Evolutionary conservation across 768 basidiomycete genomes (phyloP).

Genomic region (Tulasnella sp.): DNA sequence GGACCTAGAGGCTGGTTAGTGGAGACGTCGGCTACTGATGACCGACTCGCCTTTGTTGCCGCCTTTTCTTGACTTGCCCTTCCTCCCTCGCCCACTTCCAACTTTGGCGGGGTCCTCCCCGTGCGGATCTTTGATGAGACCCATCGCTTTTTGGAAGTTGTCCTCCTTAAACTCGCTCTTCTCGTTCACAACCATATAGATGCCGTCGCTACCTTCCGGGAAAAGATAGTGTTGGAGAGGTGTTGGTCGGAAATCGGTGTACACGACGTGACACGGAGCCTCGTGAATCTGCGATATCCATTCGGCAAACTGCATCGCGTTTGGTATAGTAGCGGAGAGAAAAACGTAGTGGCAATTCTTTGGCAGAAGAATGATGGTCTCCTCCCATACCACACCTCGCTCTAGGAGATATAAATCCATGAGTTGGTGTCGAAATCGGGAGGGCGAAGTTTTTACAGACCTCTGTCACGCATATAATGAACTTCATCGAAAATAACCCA

Average conservation of each 20-base stretch:
- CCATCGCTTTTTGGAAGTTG: constrained; percentile 97
- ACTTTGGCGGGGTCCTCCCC: constrained; percentile 92
- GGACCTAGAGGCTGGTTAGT: constrained; percentile 37
- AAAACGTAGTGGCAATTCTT: constrained; percentile 96
- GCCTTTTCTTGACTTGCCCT: constrained; percentile 92
- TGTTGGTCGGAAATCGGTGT: constrained; percentile 97
- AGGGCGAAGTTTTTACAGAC: constrained; percentile 17
- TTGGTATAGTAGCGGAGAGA: constrained; percentile 97
- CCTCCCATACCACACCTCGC: constrained; percentile 99
- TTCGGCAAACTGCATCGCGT: constrained; percentile 98
- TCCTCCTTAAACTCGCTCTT: constrained; percentile 95
- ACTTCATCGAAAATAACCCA: constrained; percentile 99
- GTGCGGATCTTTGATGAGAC: constrained; percentile 66
- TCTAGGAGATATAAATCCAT: constrained; percentile 32
- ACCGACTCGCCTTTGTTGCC: constrained; percentile 67
- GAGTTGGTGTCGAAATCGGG: neutral
- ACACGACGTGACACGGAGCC: constrained; percentile 98
- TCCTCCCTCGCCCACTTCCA: constrained; percentile 69
- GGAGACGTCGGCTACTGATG: neutral
- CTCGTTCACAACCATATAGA: constrained; percentile 97
- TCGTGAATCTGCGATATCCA: constrained; percentile 98
- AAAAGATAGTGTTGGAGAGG: constrained; percentile 98
- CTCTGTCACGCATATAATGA: constrained; percentile 98
- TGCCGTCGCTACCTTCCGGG: constrained; percentile 92
- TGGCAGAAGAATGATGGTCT: constrained; percentile 94